Conservation (phyloP, 2,329 filamentous ascomycete genomes). For the Aspergillus fructus region DNA sequence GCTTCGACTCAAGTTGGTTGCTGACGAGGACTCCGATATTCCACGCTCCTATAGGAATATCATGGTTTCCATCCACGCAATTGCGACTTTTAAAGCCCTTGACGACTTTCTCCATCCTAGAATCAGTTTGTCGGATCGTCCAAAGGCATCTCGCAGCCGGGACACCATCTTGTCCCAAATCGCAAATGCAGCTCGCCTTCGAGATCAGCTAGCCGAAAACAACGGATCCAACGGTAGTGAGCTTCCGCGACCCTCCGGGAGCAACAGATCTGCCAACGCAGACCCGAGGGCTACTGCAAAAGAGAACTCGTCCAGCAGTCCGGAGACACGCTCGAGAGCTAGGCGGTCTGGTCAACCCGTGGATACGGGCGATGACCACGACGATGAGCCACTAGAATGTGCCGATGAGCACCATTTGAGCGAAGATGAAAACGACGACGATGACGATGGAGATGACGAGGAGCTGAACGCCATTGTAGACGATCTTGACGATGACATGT, state of each 20-base stretch:
- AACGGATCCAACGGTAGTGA: slow-evolving; percentile 32
- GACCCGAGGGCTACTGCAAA: slow-evolving; percentile 30
- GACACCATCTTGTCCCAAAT: slow-evolving; percentile 69
- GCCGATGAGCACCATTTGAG: slow-evolving; percentile 86
- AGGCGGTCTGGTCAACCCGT: slow-evolving; percentile 64
- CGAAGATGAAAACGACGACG: slow-evolving; percentile 61
- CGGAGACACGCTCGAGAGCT: slow-evolving; percentile 42
- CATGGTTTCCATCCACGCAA: slow-evolving; percentile 98
- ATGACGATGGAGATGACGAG: slow-evolving; percentile 57
- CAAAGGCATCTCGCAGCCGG: slow-evolving; percentile 58
- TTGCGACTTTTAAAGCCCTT: slow-evolving; percentile 93
- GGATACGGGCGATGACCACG: slow-evolving; percentile 57
- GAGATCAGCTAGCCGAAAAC: slow-evolving; percentile 46
- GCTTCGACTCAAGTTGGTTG: slow-evolving; percentile 81
- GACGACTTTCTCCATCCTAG: slow-evolving; percentile 93
- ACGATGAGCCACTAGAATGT: slow-evolving; percentile 78
- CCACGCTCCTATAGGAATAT: slow-evolving; percentile 86
- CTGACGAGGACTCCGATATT: slow-evolving; percentile 84
- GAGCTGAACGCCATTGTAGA: slow-evolving; percentile 86
- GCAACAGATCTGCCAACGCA: not conserved
- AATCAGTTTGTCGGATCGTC: slow-evolving; percentile 76
- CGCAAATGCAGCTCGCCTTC: slow-evolving; percentile 67
- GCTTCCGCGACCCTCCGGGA: slow-evolving; percentile 27
- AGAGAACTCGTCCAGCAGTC: slow-evolving; percentile 43
- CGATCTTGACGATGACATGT: slow-evolving; percentile 81